These are phyloP conservation scores for Aplosporella prunicola DNA, from an alignment of 2,329 filamentous ascomycete genomes.

Conservation along the genomic window DNA sequence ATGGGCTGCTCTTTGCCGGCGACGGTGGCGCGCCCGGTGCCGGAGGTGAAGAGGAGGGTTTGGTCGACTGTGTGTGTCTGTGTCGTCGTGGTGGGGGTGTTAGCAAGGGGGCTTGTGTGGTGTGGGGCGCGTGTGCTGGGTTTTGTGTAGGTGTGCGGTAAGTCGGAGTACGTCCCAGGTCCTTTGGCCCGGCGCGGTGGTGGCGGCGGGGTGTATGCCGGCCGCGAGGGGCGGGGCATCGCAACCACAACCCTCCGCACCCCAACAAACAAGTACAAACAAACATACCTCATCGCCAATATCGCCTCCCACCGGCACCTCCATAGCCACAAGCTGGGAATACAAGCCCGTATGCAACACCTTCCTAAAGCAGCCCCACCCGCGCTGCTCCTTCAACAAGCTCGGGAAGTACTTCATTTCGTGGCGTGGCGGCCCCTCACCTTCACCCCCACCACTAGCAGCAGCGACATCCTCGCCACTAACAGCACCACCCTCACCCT, in stretches of 20 bases:
- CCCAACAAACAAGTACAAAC: neutral
- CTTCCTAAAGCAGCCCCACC: constrained; percentile 50
- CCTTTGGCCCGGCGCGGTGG: too few relatives aligned
- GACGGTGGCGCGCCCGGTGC: constrained; percentile 48
- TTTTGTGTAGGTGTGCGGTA: neutral
- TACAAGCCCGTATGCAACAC: constrained; percentile 56
- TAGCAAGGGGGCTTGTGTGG: constrained; percentile 2
- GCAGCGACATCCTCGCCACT: too few relatives aligned
- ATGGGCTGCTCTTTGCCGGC: constrained; percentile 49
- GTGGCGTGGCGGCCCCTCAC: constrained; percentile 24
- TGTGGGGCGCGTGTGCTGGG: neutral
- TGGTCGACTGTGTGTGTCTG: constrained; percentile 52
- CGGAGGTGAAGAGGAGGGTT: constrained; percentile 54
- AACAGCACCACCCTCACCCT: too few relatives aligned
- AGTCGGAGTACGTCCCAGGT: too few relatives aligned
- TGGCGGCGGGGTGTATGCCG: neutral
- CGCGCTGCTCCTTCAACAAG: constrained; percentile 45
- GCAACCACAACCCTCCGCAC: neutral
- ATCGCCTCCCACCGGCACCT: constrained; percentile 52
- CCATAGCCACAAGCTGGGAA: constrained; percentile 55
- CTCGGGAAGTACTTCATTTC: constrained; percentile 54
- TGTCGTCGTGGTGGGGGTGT: too few relatives aligned
- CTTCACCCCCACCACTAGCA: too few relatives aligned
- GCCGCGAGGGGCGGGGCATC: neutral
- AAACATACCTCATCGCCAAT: constrained; percentile 53